These are phyloP conservation scores for Stemphylium lycopersici DNA, from an alignment of 2,329 filamentous ascomycete genomes.

Conservation along the genomic window DNA sequence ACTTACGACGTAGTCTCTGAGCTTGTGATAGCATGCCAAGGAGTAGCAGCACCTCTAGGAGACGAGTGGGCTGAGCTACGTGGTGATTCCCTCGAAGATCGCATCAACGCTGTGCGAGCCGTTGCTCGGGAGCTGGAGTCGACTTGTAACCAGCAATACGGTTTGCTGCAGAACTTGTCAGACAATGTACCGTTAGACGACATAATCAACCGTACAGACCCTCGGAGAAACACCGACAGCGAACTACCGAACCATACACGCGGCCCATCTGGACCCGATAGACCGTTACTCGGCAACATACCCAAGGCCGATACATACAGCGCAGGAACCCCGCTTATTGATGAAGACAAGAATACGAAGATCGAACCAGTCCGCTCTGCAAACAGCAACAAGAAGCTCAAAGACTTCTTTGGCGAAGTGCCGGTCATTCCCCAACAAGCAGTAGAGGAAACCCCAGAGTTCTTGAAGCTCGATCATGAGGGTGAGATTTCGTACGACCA, in stretches of 20 bases:
- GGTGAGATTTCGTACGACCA: conserved; percentile 87
- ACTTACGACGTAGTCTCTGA: conserved; percentile 94
- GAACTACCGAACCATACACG: conserved; percentile 40
- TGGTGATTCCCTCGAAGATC: conserved; percentile 85
- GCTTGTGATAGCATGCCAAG: conserved; percentile 83
- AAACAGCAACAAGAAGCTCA: conserved; percentile 56
- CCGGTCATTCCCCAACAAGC: conserved; percentile 53
- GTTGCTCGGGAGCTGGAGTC: conserved; percentile 83
- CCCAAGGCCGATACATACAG: conserved; percentile 69
- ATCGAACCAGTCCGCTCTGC: conserved; percentile 46
- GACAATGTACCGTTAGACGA: conserved; percentile 69
- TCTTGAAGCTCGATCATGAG: conserved; percentile 84
- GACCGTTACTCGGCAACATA: conserved; percentile 59
- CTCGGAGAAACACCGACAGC: conserved; percentile 53
- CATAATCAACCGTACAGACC: conserved; percentile 32
- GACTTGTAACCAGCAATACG: conserved; percentile 84
- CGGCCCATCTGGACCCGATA: conserved; percentile 41
- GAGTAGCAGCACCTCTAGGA: conserved; percentile 85
- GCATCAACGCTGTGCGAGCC: conserved; percentile 78
- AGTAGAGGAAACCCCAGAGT: conserved; percentile 83
- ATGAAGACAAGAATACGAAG: conserved; percentile 33
- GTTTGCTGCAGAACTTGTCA: conserved; percentile 83
- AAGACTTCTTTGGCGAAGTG: conserved; percentile 60
- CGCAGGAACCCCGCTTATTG: conserved; percentile 55
- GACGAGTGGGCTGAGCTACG: conserved; percentile 97